These are phyloP conservation scores for Leccinum subgranulosum DNA, from an alignment of 768 basidiomycete species.

Conservation along the genomic window DNA sequence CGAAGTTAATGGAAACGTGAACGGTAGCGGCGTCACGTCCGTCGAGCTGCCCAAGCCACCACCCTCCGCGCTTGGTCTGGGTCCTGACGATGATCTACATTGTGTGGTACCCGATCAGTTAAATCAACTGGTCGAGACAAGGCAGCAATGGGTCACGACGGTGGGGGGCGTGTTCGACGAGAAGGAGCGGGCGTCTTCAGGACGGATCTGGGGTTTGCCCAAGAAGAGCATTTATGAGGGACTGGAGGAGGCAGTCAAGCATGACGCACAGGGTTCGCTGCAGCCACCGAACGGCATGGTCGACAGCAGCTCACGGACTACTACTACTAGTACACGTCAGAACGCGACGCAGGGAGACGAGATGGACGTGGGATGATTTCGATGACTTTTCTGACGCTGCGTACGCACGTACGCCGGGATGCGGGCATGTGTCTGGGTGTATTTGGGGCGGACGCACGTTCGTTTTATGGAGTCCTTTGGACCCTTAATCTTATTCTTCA, in stretches of 20 bases:
- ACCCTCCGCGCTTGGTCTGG: slow-evolving; percentile 69
- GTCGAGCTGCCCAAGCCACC: slow-evolving; percentile 51
- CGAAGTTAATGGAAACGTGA: slow-evolving; percentile 32
- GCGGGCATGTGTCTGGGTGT: background rate
- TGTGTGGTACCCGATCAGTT: slow-evolving; percentile 67
- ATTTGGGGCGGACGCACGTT: background rate
- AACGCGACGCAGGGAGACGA: slow-evolving; percentile 54
- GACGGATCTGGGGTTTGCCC: slow-evolving; percentile 79
- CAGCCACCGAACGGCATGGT: slow-evolving; percentile 16
- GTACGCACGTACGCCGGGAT: background rate
- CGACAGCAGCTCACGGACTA: slow-evolving; percentile 29
- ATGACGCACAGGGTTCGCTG: slow-evolving; percentile 28
- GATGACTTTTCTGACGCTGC: background rate
- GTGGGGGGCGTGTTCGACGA: slow-evolving; percentile 75
- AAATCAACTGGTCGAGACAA: slow-evolving; percentile 66
- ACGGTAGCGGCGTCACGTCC: slow-evolving; percentile 27
- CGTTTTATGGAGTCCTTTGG: background rate
- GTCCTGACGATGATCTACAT: slow-evolving; percentile 61
- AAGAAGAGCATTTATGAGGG: slow-evolving; percentile 72
- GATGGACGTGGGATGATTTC: slow-evolving; percentile 64
- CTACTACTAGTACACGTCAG: slow-evolving; percentile 17
- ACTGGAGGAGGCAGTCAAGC: slow-evolving; percentile 60
- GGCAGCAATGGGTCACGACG: slow-evolving; percentile 73
- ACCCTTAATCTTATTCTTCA: background rate
- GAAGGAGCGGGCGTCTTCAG: slow-evolving; percentile 62